Percentiles rank a stretch among this genome's conserved stretches.
These are phyloP conservation scores for Pestalotiopsis sp. DNA, from an alignment of 2,329 filamentous ascomycete species.

Conservation along the genomic window DNA sequence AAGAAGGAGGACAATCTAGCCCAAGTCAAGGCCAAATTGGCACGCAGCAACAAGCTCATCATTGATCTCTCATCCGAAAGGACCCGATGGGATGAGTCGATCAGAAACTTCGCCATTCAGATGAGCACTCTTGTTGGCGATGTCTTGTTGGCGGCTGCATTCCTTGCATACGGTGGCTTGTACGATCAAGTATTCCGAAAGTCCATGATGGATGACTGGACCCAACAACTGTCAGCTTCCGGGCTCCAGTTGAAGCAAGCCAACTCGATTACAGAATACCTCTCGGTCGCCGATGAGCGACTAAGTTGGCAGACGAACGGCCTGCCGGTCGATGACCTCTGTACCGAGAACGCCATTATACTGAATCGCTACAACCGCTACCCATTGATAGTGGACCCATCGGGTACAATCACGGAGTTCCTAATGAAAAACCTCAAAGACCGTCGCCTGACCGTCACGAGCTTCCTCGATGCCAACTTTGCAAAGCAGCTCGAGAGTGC, in stretches of 20 bases:
- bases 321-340: constrained; percentile 93
- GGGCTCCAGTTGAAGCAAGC: constrained; percentile 91
- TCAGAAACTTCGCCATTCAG: constrained; percentile 97
- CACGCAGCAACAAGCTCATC: constrained; percentile 89
- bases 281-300: constrained; percentile 94
- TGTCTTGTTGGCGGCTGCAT: constrained; percentile 93
- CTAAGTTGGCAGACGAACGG: constrained; percentile 94
- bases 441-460: constrained; percentile 90
- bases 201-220: constrained; percentile 97
- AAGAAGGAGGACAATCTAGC: constrained; percentile 97
- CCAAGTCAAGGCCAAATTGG: constrained; percentile 95
- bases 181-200: constrained; percentile 99
- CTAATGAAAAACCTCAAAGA: constrained; percentile 93
- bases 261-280: constrained; percentile 93
- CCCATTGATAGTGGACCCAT: constrained; percentile 96
- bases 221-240: constrained; percentile 89
- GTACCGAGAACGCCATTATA: constrained; percentile 97
- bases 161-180: constrained; percentile 93
- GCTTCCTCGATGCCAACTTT: constrained; percentile 97
- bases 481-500: constrained; percentile 98
- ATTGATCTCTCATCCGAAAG: constrained; percentile 95
- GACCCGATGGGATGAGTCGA: constrained; percentile 92
- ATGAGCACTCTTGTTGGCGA: constrained; percentile 96
- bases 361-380: constrained; percentile 98
- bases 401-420: constrained; percentile 92